These are phyloP conservation scores for Escovopsis weberi DNA, from an alignment of 2,329 filamentous ascomycete species.

Conservation along the genomic window DNA sequence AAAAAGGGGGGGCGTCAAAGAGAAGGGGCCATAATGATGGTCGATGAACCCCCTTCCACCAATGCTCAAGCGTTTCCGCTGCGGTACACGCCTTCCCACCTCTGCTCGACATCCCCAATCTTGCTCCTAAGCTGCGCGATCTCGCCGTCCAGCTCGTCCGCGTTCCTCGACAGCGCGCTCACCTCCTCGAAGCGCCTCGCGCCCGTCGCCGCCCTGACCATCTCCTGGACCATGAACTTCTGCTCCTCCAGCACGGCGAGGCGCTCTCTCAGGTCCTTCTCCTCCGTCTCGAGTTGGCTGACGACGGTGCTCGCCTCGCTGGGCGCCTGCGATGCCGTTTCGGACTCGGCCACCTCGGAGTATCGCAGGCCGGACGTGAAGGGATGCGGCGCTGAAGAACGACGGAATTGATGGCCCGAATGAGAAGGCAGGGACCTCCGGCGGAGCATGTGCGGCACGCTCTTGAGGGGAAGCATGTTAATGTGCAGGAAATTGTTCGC, in stretches of 20 bases:
- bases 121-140: conserved; percentile 54
- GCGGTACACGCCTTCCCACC: conserved; percentile 39
- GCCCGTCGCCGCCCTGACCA: conserved; percentile 65
- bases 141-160: conserved; percentile 69
- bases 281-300: conserved; percentile 59
- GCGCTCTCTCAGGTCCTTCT: conserved; percentile 65
- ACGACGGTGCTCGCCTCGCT: conserved; percentile 40
- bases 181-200: conserved; percentile 78
- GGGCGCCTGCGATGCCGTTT: conserved; percentile 27
- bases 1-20: no score
- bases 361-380: conserved; percentile 28
- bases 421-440: conserved; percentile 20
- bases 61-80: conserved; percentile 8
- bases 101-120: conserved; percentile 49
- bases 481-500: conserved; percentile 73
- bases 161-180: conserved; percentile 59
- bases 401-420: conserved; percentile 6
- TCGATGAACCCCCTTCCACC: no score
- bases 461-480: conserved; percentile 80
- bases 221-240: conserved; percentile 73
- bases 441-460: conserved; percentile 50
- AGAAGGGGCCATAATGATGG: no score
- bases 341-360: conserved; percentile 29
- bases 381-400: conserved; percentile 17
- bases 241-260: conserved; percentile 84